Base-by-base conservation (phyloP, 2,329 filamentous ascomycete species). In the Cladosporium phlei region DNA sequence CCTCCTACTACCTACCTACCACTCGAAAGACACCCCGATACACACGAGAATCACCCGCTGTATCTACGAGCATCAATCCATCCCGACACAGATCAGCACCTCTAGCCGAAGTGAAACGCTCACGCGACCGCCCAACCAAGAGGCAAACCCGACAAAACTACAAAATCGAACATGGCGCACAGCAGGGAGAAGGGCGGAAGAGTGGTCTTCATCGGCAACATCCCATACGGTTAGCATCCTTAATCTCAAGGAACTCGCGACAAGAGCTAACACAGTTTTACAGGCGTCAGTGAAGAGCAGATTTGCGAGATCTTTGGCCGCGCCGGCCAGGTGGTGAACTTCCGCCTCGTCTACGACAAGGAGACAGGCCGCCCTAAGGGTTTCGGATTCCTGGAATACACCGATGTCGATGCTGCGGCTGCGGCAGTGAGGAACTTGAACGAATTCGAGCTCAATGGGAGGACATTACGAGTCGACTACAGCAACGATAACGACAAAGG, bases 301-400 rank as follows among this genome's bases (percentile, higher is more conserved):
- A 95, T 98, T 59, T 85, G 85, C 63, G 88, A 96, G 58, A 95
- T 95, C 51, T 94, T 97, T 67, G 87, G 83, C 64, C 85, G 86
- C 54, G 89, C 87, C 44, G 93, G 93, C 49, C 87, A 90, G 55
- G 91, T 97, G 1, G 76, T 94, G 49, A 91, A 86, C 65, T 97
- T 97, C 66, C 82, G 91, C 43, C 78, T 97, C 38, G 91, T 97
- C 54, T 94, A 95, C 69, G 94, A 97, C 71, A 86, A 89, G 44
- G 91, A 97, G 62, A 96, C 90, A 2, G 90, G 91, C 32, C 83
- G 88, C 47, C 90, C 93, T 1, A 97, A 96, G 68, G 93, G 93
- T 14, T 98, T 95, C 65, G 93, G 93, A 27, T 98, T 97, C 60
- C 87, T 90, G 61, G 91, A 97, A 66, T 98, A 95, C 63, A 86